A percentile compares a stretch with the other conserved stretches of the same genome.
Conservation (phyloP, 1,284 basidiomycete genomes). For the Cryptococcus floricola region DNA sequence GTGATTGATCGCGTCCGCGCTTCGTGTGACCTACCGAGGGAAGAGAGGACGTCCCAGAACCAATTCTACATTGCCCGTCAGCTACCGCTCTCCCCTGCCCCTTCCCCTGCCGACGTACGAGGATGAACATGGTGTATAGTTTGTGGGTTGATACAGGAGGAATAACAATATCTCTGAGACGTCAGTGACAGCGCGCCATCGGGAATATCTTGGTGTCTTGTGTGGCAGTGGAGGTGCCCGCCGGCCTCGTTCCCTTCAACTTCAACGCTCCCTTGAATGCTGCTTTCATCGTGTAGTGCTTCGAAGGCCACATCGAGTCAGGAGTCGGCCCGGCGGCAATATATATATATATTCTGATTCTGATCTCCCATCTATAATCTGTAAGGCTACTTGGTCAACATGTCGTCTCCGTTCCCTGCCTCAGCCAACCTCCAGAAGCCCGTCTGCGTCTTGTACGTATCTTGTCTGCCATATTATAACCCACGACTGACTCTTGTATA, state of each 20-base stretch:
- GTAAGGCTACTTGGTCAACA: background rate
- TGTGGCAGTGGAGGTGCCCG: constrained; percentile 1
- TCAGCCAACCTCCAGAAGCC: constrained; percentile 25
- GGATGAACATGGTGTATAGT: constrained; percentile 17
- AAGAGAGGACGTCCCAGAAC: constrained; percentile 90
- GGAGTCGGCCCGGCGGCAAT: no score
- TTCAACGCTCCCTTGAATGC: no score
- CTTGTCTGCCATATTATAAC: background rate
- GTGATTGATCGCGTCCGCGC: background rate
- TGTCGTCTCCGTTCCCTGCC: background rate
- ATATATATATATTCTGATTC: background rate
- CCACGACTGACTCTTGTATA: background rate
- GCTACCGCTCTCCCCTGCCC: background rate
- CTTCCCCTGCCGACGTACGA: constrained; percentile 6
- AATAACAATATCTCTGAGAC: background rate
- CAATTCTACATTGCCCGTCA: constrained; percentile 57
- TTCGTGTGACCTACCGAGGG: constrained; percentile 63
- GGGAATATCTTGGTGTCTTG: background rate
- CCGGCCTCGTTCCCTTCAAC: background rate
- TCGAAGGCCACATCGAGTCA: no score
- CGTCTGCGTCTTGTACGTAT: constrained; percentile 47
- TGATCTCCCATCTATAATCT: background rate
- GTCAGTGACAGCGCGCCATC: background rate
- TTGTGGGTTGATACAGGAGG: background rate
- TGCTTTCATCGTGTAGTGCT: no score